Percentiles rank a stretch among this genome's conserved stretches.
phyloP scores from a whole-genome alignment of 352 stramenopile species.

The Poterioochromonas sp. region DNA sequence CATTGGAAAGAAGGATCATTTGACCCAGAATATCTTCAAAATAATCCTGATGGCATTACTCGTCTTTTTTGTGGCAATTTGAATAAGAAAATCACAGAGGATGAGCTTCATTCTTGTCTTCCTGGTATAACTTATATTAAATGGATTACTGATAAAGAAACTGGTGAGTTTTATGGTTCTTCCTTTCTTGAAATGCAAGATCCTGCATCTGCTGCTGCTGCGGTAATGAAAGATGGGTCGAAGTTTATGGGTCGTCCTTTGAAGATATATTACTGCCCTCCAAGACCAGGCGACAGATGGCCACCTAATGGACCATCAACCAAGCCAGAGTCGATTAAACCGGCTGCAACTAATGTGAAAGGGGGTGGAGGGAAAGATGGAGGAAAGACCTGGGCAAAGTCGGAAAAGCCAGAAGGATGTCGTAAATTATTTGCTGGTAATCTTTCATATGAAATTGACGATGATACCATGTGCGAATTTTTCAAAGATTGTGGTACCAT shows the following conservation, averaged over 20 bases:
- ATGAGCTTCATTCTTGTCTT: slow-evolving; percentile 52
- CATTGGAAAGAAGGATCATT: slow-evolving; percentile 12
- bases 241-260: slow-evolving; percentile 53
- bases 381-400: background rate
- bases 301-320: too few relatives aligned
- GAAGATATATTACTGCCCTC: slow-evolving; percentile 44
- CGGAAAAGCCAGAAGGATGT: slow-evolving; percentile 56
- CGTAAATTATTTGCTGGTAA: slow-evolving; percentile 71
- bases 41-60: slow-evolving; percentile 59
- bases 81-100: slow-evolving; percentile 59
- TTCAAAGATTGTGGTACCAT: slow-evolving; percentile 53
- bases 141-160: slow-evolving; percentile 70
- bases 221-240: slow-evolving; percentile 54
- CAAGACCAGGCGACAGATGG: slow-evolving; percentile 37
- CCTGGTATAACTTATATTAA: slow-evolving; percentile 61
- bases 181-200: slow-evolving; percentile 63
- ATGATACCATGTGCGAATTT: slow-evolving; percentile 65
- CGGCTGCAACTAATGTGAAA: background rate
- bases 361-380: background rate
- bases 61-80: slow-evolving; percentile 68
- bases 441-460: slow-evolving; percentile 67
- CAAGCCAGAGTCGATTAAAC: too few relatives aligned
- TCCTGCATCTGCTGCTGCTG: slow-evolving; percentile 52
- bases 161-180: slow-evolving; percentile 65
- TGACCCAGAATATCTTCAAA: slow-evolving; percentile 47